Evolutionary conservation across 2,329 filamentous ascomycete species (phyloP).

Genomic region (Macroventuria anomochaeta): DNA sequence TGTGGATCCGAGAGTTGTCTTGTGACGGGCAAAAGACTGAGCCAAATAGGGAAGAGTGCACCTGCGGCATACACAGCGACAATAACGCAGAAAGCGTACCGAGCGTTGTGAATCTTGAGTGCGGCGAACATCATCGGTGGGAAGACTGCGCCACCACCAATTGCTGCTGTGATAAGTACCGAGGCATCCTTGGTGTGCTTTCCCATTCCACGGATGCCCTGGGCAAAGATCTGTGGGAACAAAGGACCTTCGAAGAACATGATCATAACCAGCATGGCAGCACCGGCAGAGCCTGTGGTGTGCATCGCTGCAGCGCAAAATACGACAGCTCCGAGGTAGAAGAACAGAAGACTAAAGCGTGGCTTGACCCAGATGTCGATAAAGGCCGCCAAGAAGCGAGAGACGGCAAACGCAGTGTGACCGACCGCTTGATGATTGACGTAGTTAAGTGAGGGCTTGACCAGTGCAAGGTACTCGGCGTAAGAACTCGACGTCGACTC

Average conservation of each 20-base stretch:
- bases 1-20: slow-evolving; percentile 60
- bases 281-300: slow-evolving; percentile 46
- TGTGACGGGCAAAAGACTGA: slow-evolving; percentile 57
- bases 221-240: slow-evolving; percentile 66
- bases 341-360: slow-evolving; percentile 62
- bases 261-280: slow-evolving; percentile 58
- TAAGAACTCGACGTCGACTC: slow-evolving; percentile 62
- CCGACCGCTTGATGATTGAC: slow-evolving; percentile 60
- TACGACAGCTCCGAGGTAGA: slow-evolving; percentile 60
- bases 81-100: slow-evolving; percentile 61
- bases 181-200: slow-evolving; percentile 64
- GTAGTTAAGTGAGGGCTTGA: slow-evolving; percentile 47
- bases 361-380: slow-evolving; percentile 63
- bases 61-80: slow-evolving; percentile 60
- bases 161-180: slow-evolving; percentile 60
- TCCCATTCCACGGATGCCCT: slow-evolving; percentile 64
- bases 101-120: slow-evolving; percentile 46
- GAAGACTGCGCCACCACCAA: slow-evolving; percentile 62
- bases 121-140: slow-evolving; percentile 62
- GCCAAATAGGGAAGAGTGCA: slow-evolving; percentile 61
- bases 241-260: slow-evolving; percentile 67
- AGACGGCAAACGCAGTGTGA: slow-evolving; percentile 64
- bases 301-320: slow-evolving; percentile 61
- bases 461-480: slow-evolving; percentile 51
- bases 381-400: slow-evolving; percentile 63